Evolutionary conservation across 345 rosid species (phyloP), one percentile per base, ranked within the genome.

Genomic region (Eucalyptus sideroxylon): DNA sequence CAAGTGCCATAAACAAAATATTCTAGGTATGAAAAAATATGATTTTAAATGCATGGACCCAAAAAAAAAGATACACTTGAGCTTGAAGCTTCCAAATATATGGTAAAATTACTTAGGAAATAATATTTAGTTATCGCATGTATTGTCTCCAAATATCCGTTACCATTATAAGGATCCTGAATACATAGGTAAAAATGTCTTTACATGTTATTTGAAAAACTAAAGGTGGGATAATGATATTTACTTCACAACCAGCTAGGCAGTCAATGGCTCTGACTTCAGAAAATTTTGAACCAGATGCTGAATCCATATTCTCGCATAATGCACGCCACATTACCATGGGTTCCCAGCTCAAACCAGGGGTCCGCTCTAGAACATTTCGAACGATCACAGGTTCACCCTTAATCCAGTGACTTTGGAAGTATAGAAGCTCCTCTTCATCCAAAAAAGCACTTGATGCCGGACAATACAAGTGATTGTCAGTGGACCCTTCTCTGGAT

Each of bases 241-340:
- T 86, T 86, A 86, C 87, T 86, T 86, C 87, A 16, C 87, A 86
- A 34, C 87, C 87, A 50, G 87, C 87, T 37, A 97, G 93, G 90
- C 98, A 97, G 92, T 97, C 99, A 45, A 97, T 93, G 17, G 97
- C 97, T 92, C 92, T 95, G 86, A 97, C 97, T 91, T 91, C 92
- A 10, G 96, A 93, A 93, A 94, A 95, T 88, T 92, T 92, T 55
- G 95, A 91, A 88, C 94, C 89, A 21, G 90, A 86, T n/a, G 91
- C 86, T 44, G 91, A 89, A 90, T 95, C 94, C 87, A 49, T 88
- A 49, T 91, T 94, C 86, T 94, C 94, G 50, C 97, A 95, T 88
- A 98, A 92, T 47, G 98, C 99, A 50, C 98, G 97, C 98, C 96
- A 94, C 98, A 98, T 98, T 85, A 98, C 99, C 98, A 91, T 94